Percentiles rank a stretch among this genome's conserved stretches.
Evolutionary conservation across 164 flowering plant genomes (phyloP).

Genomic region (Dillenia suffruticosa): DNA sequence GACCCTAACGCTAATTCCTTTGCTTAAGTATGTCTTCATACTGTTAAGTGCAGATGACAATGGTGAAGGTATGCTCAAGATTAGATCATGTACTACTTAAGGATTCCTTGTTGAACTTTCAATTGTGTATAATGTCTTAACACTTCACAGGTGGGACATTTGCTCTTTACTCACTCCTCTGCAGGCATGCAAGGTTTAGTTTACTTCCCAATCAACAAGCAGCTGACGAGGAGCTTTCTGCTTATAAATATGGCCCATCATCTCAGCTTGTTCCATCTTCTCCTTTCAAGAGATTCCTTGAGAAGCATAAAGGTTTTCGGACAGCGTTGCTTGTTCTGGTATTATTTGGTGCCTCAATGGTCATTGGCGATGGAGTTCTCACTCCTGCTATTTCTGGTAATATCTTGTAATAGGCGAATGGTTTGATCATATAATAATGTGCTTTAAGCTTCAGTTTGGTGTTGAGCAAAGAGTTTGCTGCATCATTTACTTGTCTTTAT

Average conservation of each 20-base stretch:
- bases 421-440: neutral
- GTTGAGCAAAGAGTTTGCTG: neutral
- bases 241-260: conserved; percentile 66
- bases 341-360: conserved; percentile 79
- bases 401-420: neutral
- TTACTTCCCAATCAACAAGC: conserved; percentile 92
- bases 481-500: neutral
- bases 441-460: neutral
- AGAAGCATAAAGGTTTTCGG: conserved; percentile 58
- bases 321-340: conserved; percentile 61
- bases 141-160: conserved; percentile 73
- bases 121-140: conserved; percentile 11
- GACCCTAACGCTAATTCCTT: conserved; percentile 68
- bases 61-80: conserved; percentile 64
- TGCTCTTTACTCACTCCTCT: conserved; percentile 89
- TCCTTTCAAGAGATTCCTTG: conserved; percentile 60
- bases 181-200: conserved; percentile 76
- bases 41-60: conserved; percentile 70
- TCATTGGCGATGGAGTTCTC: conserved; percentile 85
- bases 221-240: conserved; percentile 84
- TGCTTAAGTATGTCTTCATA: conserved; percentile 63
- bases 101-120: conserved; percentile 1
- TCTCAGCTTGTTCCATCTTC: conserved; percentile 26
- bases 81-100: neutral
- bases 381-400: conserved; percentile 91